phyloP scores from a whole-genome alignment of 208 protist genomes.

The Leishmania braziliensis region DNA sequence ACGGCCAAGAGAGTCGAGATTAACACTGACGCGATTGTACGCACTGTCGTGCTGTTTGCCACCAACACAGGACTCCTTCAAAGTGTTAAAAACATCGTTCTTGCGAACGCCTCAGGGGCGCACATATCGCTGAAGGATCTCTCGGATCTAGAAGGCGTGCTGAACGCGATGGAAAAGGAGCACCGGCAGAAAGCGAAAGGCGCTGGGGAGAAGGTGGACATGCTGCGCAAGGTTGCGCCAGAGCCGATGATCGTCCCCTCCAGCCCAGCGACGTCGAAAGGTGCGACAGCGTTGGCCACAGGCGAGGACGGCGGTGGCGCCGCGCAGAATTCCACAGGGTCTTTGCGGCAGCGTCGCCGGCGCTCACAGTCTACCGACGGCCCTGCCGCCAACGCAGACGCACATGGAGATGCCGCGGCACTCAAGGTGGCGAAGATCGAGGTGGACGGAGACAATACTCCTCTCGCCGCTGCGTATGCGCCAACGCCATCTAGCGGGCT shows the following conservation, averaged over 20 bases:
- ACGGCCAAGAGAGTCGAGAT: constrained; percentile 40
- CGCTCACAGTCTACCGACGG: constrained; percentile 10
- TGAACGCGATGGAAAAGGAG: constrained; percentile 48
- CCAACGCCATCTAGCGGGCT: neutral
- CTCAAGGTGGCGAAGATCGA: constrained; percentile 17
- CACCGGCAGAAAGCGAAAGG: constrained; percentile 53
- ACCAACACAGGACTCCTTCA: constrained; percentile 26
- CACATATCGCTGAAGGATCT: constrained; percentile 43
- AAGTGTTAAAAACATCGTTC: constrained; percentile 39
- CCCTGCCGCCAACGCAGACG: neutral
- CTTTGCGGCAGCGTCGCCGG: constrained; percentile 2
- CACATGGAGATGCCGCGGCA: neutral
- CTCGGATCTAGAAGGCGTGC: constrained; percentile 42
- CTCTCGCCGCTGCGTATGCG: neutral
- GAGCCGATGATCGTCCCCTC: constrained; percentile 13
- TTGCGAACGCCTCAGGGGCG: constrained; percentile 19
- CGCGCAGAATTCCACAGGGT: neutral
- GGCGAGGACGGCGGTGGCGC: neutral
- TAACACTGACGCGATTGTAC: constrained; percentile 54
- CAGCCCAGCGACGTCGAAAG: neutral
- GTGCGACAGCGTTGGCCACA: too few relatives aligned
- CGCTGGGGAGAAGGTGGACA: constrained; percentile 50
- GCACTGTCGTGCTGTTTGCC: constrained; percentile 48
- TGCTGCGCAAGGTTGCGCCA: constrained; percentile 53
- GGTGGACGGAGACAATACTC: neutral